Evolutionary conservation across 129 eudicot genomes (phyloP), one percentile per base, ranked within the genome.

Genomic region (Lactuca saligna): DNA sequence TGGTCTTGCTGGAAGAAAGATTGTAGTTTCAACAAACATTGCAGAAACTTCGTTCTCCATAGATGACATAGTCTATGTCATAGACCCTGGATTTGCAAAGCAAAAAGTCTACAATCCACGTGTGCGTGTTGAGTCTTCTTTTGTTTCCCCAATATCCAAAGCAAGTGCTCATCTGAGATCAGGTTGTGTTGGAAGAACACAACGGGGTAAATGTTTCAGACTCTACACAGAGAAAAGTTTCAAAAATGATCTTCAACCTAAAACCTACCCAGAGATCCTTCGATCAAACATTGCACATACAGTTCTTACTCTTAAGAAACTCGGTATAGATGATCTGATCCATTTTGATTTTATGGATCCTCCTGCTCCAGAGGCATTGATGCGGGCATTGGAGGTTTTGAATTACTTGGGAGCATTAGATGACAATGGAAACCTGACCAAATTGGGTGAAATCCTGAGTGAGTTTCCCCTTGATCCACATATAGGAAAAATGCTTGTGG

Each of bases 311-410:
- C 61, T 94, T 81, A 94, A 94, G 79, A 94, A 94, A 70, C 84
- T 94, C 44, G 99, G 99, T 3, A 94, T 94, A 59, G 97, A 94
- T 76, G 97, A 94, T 73, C 82, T 94, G 55, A 97, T 94, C 38
- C 96, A 94, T 86, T 94, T 94, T 76, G 99, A 94, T 79, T 94
- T 94, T 63, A 89, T 94, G 99, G 99, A 94, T 72, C 97, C 97
- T 4, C 99, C 99, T 53, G 99, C 99, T 37, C 99, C 97, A 0
- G 99, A 94, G 79, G 85, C 98, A 25, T 64, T 93, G 51, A 93
- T 93, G 98, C 87, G 98, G 12, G 98, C 98, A 8, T 61, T 93
- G 44, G 97, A 93, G 85, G 97, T 93, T 48, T 82, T 93, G 85
- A 93, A 93, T 85, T 93, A 89, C 79, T 68, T 93, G 77, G 98